Conservation (phyloP, 257 asterid genomes). For the Capsicum chinense region DNA sequence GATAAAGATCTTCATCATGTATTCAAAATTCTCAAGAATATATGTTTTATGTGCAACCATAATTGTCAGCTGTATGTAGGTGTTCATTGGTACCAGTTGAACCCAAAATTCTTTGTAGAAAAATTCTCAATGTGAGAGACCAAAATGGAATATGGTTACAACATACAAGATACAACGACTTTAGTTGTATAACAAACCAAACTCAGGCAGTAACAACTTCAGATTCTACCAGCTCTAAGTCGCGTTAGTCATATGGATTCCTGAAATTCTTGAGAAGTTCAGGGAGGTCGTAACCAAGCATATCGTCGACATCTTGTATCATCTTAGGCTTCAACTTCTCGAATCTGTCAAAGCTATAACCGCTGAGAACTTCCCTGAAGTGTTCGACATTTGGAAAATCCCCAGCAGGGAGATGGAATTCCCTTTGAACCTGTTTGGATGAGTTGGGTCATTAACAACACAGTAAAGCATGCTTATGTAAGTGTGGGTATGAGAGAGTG, state of each 20-base stretch:
- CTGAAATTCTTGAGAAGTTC: slow-evolving; percentile 82
- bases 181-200: neutral
- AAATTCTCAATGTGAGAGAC: slow-evolving; percentile 17
- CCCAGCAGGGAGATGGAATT: slow-evolving; percentile 83
- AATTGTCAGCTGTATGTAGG: neutral
- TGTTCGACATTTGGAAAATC: slow-evolving; percentile 91
- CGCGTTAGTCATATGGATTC: slow-evolving; percentile 73
- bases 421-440: slow-evolving; percentile 75
- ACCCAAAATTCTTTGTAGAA: slow-evolving; percentile 18
- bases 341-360: slow-evolving; percentile 77
- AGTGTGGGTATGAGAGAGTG: slow-evolving; percentile 19
- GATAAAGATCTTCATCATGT: too few relatives aligned
- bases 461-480: neutral
- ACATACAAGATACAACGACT: neutral
- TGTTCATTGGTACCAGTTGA: neutral
- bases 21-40: neutral
- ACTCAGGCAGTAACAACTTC: neutral
- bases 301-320: slow-evolving; percentile 87
- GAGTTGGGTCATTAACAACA: slow-evolving; percentile 6
- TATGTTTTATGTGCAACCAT: neutral
- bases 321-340: slow-evolving; percentile 87
- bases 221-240: neutral
- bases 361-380: slow-evolving; percentile 63
- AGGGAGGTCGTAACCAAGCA: slow-evolving; percentile 95
- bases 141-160: slow-evolving; percentile 14